phyloP scores from a whole-genome alignment of 768 basidiomycete genomes.

The Coprinopsis strossmayeri region DNA sequence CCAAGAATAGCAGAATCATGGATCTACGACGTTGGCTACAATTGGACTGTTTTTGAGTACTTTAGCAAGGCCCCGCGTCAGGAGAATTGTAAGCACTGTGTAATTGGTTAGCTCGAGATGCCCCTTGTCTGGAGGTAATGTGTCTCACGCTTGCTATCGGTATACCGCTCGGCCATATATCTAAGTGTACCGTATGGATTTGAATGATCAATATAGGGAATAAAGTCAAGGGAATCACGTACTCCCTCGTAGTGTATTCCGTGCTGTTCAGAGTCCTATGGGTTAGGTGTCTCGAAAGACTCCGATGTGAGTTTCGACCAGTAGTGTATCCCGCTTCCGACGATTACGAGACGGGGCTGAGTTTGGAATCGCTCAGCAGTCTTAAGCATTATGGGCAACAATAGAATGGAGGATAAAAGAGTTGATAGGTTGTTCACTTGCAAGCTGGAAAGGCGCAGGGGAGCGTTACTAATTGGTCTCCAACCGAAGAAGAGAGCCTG shows the following conservation, averaged over 20 bases:
- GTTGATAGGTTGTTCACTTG: conserved; percentile 39
- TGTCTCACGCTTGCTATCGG: conserved; percentile 5
- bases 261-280: conserved; percentile 22
- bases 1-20: conserved; percentile 38
- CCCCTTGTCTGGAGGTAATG: no score
- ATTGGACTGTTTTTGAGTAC: conserved; percentile 23
- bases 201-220: no score
- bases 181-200: no score
- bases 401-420: conserved; percentile 28
- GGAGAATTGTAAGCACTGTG: conserved; percentile 37
- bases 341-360: conserved; percentile 30
- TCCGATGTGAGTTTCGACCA: conserved; percentile 15
- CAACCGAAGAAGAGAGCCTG: background rate
- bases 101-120: background rate
- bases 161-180: no score
- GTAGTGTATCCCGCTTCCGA: conserved; percentile 34
- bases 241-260: conserved; percentile 19
- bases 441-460: conserved; percentile 22
- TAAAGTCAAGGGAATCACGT: no score
- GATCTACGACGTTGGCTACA: conserved; percentile 33
- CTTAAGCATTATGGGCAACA: conserved; percentile 33
- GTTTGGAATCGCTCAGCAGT: conserved; percentile 23
- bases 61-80: conserved; percentile 29
- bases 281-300: conserved; percentile 19
- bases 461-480: no score